Evolutionary conservation across 78 protist species (phyloP).

Genomic region (Dictyostelium capitatum): DNA sequence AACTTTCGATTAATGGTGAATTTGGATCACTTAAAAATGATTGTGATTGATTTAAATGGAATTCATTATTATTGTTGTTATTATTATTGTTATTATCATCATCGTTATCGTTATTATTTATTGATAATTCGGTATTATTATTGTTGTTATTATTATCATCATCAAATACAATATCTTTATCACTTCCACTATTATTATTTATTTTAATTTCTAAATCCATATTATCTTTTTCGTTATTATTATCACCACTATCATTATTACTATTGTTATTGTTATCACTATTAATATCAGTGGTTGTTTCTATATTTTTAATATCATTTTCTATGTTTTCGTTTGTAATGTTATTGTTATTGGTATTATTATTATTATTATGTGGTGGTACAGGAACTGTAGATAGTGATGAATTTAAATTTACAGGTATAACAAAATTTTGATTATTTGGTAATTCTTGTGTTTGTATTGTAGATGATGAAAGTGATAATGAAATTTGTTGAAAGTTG

Average conservation of each 20-base stretch:
- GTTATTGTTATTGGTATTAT: not conserved
- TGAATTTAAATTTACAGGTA: conserved; percentile 14
- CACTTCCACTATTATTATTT: not conserved
- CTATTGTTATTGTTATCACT: conserved; percentile 12
- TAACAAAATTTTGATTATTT: not conserved
- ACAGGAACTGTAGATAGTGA: conserved; percentile 46
- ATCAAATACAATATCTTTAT: not conserved
- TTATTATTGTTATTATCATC: not conserved
- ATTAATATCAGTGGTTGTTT: not conserved
- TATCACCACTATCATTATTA: not conserved
- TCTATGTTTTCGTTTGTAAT: not conserved
- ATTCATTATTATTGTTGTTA: not conserved
- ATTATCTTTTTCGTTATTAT: not conserved
- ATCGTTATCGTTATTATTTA: not conserved
- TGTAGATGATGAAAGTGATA: conserved; percentile 5
- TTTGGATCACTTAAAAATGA: conserved; percentile 23
- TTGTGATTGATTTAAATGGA: not conserved
- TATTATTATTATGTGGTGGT: conserved; percentile 10
- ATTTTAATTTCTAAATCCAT: not conserved
- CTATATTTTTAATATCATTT: not conserved
- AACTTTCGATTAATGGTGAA: not conserved
- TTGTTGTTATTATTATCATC: not conserved
- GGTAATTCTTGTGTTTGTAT: conserved; percentile 48
- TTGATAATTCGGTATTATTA: not conserved
- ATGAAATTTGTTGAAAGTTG: not conserved